A percentile compares a stretch with the other conserved stretches of the same genome.
These are phyloP conservation scores for Rhynchosporium graminicola DNA, from an alignment of 2,329 filamentous ascomycete species.

Conservation along the genomic window DNA sequence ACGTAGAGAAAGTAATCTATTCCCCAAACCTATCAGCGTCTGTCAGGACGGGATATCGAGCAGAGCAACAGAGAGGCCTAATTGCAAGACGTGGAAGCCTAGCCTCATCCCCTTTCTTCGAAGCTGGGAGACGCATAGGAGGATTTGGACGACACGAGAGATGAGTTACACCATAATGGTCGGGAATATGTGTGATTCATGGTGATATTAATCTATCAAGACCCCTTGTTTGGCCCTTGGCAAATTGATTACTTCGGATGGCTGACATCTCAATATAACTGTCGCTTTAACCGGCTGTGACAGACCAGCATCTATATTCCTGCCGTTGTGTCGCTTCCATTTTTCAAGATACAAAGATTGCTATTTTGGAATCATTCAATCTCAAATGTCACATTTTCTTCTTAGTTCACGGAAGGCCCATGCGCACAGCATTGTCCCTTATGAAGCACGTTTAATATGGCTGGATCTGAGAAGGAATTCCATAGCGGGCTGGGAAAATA, in stretches of 20 bases:
- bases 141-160: not conserved
- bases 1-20: not conserved
- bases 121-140: not conserved
- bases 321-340: not conserved
- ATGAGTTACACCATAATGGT: not conserved
- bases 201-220: not conserved
- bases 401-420: not conserved
- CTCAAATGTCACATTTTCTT: not conserved
- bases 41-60: constrained; percentile 7
- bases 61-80: not conserved
- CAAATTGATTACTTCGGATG: not conserved
- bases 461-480: not conserved
- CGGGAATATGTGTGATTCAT: not conserved
- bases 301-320: not conserved
- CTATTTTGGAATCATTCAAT: not conserved
- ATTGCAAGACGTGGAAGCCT: constrained; percentile 4
- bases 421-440: not conserved
- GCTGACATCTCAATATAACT: not conserved
- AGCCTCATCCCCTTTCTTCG: not conserved
- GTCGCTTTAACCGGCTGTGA: not conserved
- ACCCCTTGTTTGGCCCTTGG: not conserved
- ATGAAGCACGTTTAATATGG: not conserved
- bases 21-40: constrained; percentile 2
- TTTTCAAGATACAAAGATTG: not conserved
- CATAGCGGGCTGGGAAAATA: not conserved